Evolutionary conservation across 2,329 filamentous ascomycete species (phyloP).

Genomic region (Fusarium haematococcum): DNA sequence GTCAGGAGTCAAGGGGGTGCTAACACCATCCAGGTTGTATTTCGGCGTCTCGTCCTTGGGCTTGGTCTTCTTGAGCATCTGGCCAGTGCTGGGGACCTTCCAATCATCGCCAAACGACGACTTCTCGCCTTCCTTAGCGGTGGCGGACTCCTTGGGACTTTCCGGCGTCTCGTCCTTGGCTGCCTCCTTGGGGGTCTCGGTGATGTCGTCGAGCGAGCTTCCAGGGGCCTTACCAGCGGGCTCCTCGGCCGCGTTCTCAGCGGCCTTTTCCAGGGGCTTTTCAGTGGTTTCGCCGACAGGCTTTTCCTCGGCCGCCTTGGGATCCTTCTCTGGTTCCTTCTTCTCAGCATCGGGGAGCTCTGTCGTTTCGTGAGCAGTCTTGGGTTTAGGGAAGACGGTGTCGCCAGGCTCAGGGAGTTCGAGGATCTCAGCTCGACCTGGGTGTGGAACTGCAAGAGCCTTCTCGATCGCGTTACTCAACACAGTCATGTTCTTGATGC

Average conservation of each 20-base stretch:
- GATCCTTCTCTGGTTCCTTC: conserved; percentile 35
- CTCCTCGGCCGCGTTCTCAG: conserved; percentile 31
- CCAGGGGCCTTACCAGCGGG: conserved; percentile 30
- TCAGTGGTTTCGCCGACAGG: conserved; percentile 23
- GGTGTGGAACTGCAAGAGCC: conserved; percentile 80
- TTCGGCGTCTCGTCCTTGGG: conserved; percentile 63
- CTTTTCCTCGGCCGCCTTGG: conserved; percentile 52
- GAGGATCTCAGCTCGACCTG: conserved; percentile 77
- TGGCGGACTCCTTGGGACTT: conserved; percentile 33
- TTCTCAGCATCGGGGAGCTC: conserved; percentile 30
- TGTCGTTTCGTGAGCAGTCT: conserved; percentile 3
- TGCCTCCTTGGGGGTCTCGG: conserved; percentile 44
- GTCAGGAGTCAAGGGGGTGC: conserved; percentile 81
- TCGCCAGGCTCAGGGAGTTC: conserved; percentile 79
- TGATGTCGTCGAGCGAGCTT: conserved; percentile 36
- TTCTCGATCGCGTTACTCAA: conserved; percentile 81
- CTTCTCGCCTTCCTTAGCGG: conserved; percentile 44
- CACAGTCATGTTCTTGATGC: conserved; percentile 73
- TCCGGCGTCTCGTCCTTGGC: conserved; percentile 11
- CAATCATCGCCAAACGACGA: conserved; percentile 43
- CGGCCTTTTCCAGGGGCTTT: conserved; percentile 28
- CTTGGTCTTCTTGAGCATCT: conserved; percentile 50
- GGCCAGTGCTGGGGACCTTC: conserved; percentile 47
- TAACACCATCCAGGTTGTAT: conserved; percentile 81
- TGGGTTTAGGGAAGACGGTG: conserved; percentile 54